A percentile compares a stretch with the other conserved stretches of the same genome.
phyloP scores from a whole-genome alignment of 1,284 basidiomycete species.

The Phellopilus nigrolimitatus region DNA sequence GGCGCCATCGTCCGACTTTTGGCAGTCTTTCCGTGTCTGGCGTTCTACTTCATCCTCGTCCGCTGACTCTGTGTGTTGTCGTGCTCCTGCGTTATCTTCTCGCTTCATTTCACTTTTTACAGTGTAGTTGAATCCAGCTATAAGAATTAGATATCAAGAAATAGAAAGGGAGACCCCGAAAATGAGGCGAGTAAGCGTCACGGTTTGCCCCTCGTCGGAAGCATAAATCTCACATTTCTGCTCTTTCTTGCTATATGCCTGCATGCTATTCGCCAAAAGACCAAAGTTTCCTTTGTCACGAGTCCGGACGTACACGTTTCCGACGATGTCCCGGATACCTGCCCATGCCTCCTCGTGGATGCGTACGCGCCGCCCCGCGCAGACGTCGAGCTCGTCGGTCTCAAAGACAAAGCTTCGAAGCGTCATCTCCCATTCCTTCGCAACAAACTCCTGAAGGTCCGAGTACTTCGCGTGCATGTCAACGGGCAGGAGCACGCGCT shows the following conservation, averaged over 20 bases:
- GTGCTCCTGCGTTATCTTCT: not conserved
- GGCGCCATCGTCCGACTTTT: not conserved
- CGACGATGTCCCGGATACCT: conserved; percentile 14
- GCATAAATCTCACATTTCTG: not conserved
- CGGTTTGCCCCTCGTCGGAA: too few species aligned
- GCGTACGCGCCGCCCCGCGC: conserved; percentile 9
- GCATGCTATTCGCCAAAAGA: not conserved
- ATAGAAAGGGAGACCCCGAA: too few species aligned
- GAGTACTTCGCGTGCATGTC: conserved; percentile 14
- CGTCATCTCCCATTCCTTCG: conserved; percentile 12
- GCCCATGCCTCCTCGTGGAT: conserved; percentile 19
- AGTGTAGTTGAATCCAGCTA: too few species aligned
- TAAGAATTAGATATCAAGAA: too few species aligned
- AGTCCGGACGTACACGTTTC: conserved; percentile 15
- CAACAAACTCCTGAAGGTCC: conserved; percentile 2
- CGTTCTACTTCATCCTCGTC: conserved; percentile 18
- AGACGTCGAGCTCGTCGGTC: conserved; percentile 17
- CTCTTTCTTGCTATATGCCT: not conserved
- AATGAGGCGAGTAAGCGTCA: too few species aligned
- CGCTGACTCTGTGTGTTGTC: conserved; percentile 8
- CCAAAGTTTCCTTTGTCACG: too few species aligned
- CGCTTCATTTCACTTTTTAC: not conserved
- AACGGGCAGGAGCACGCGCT: conserved; percentile 12
- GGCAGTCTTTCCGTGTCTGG: conserved; percentile 7
- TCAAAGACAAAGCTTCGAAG: conserved; percentile 5